Evolutionary conservation across 805 yeast species (phyloP).

Genomic region (Barnettozyma botsteinii): DNA sequence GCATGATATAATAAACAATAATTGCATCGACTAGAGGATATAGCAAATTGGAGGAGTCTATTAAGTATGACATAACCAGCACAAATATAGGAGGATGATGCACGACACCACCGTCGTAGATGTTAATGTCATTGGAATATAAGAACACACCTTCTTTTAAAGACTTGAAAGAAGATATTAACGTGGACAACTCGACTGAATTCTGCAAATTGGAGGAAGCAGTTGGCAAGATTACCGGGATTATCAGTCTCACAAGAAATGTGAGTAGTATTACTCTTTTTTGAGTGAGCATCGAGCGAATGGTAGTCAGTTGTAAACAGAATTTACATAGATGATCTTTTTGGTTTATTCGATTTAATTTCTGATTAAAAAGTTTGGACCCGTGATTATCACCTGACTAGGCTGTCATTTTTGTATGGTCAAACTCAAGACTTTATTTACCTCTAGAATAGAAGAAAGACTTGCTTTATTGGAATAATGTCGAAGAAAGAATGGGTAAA

Average conservation of each 20-base stretch:
- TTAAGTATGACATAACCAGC: slow-evolving; percentile 34
- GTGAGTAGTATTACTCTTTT: slow-evolving; percentile 11
- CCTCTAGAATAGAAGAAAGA: no score
- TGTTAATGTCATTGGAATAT: slow-evolving; percentile 47
- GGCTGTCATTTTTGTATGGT: no score
- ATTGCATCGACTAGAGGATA: slow-evolving; percentile 57
- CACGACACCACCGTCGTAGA: slow-evolving; percentile 80
- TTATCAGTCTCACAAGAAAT: slow-evolving; percentile 15
- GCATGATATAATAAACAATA: slow-evolving; percentile 48
- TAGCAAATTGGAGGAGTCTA: slow-evolving; percentile 29
- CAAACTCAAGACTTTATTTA: no score
- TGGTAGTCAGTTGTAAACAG: not conserved
- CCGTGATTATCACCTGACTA: no score
- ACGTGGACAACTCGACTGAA: slow-evolving; percentile 64
- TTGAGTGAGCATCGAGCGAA: slow-evolving; percentile 6
- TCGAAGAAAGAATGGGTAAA: no score
- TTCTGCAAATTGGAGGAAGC: slow-evolving; percentile 16
- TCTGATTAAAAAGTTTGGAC: no score
- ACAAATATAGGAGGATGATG: slow-evolving; percentile 81
- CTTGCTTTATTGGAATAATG: no score
- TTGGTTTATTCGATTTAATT: no score
- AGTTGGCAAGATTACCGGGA: slow-evolving; percentile 15
- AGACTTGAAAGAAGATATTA: slow-evolving; percentile 61
- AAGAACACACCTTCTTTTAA: slow-evolving; percentile 65
- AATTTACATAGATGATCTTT: no score